Base-by-base conservation (phyloP, 106 monocot species). In the Posidonia australis region DNA sequence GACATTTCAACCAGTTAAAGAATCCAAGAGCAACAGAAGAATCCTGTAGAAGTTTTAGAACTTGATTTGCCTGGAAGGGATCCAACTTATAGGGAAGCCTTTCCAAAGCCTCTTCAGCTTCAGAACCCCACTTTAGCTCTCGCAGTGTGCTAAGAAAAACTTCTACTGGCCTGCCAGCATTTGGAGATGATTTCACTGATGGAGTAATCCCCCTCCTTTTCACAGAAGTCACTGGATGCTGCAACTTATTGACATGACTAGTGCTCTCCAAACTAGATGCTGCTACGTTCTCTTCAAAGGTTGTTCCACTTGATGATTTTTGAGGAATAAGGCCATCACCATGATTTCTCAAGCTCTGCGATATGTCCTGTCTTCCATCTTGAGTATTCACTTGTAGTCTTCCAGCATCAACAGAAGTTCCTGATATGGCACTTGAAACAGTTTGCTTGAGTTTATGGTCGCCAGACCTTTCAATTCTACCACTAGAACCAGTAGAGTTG, bases 31-130 rank as follows among this genome's bases (percentile, higher is more conserved):
- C 96, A 63, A 90, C 65, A 56, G 86, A 72, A 51, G 77, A 82
- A 48, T 96, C 90, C 31, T 51, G 78, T n/a, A 96, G 75, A 22
- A 75, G 56, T 74, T 96, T 96, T 42, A 96, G 55, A 10, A 96
- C 90, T 70, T 96, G 86, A 72, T 96, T 96, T 74, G 90, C 96
- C 66, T 96, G 87, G 54, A 80, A 96, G 5, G 78, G 60, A 65
- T 96, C 78, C 31, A 96, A 46, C 32, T 78, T 90, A 56, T 62
- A 84, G 18, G 74, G 77, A 29, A 96, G 74, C 66, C 73, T 78
- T 53, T 73, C 48, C 69, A 96, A 75, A 66, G 72, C 69, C 28
- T 55, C 74, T 59, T 90, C 87, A 5, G 77, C 65, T 23, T 42
- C 31, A 36, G 80, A 68, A 47, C 87, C 87, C 96, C 90, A 90